Conservation (phyloP, 106 monocot genomes). For the Agapanthus africanus region DNA sequence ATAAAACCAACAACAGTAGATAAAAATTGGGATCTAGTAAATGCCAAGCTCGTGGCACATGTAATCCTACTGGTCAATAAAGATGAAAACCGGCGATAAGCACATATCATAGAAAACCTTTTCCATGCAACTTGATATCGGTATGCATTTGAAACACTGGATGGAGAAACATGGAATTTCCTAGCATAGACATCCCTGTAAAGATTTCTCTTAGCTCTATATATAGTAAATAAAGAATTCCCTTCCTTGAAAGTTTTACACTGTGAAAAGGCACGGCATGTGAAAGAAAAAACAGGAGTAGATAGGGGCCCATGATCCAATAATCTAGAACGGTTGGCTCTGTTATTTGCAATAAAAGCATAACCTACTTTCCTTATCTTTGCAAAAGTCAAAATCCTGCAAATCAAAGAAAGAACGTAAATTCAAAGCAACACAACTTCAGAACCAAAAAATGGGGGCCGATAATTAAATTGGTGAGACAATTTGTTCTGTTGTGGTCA, state of each 20-base stretch:
- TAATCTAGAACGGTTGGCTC: background rate
- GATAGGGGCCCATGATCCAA: background rate
- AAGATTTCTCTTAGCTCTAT: background rate
- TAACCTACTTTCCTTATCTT: constrained; percentile 1
- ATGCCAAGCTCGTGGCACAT: too few relatives aligned
- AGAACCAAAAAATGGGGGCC: background rate
- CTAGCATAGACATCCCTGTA: background rate
- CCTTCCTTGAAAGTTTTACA: background rate
- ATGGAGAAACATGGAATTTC: background rate
- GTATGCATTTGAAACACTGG: background rate
- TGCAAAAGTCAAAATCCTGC: constrained; percentile 4
- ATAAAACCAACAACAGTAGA: too few relatives aligned
- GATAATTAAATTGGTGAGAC: background rate
- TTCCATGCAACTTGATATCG: background rate
- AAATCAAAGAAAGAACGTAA: background rate
- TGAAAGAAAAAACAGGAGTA: background rate
- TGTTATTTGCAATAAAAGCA: background rate
- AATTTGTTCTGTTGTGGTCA: background rate
- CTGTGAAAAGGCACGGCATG: background rate
- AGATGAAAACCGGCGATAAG: background rate
- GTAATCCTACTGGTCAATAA: background rate
- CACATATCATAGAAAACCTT: background rate
- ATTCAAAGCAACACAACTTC: background rate
- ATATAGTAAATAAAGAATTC: background rate
- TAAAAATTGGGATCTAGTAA: too few relatives aligned